These are phyloP conservation scores for Boletellus deceptivus DNA, from an alignment of 1,284 basidiomycete species.

Conservation along the genomic window DNA sequence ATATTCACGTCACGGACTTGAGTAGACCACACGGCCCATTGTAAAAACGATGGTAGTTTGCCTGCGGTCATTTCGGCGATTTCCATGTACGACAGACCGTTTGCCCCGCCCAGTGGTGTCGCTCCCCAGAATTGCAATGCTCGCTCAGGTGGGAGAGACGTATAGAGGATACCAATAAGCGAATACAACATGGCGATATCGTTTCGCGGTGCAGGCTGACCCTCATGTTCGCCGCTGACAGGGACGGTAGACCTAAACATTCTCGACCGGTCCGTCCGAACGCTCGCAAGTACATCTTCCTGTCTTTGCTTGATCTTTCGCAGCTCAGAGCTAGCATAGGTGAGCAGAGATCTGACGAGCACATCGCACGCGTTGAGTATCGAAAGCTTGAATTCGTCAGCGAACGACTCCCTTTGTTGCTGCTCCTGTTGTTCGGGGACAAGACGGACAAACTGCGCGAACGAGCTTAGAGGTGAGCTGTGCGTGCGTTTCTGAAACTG, in stretches of 20 bases:
- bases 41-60: slow-evolving; percentile 76
- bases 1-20: slow-evolving; percentile 72
- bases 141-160: slow-evolving; percentile 68
- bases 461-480: slow-evolving; percentile 43
- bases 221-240: slow-evolving; percentile 40
- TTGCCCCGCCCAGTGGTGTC: slow-evolving; percentile 41
- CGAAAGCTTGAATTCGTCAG: slow-evolving; percentile 63
- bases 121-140: slow-evolving; percentile 87
- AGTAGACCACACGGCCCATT: slow-evolving; percentile 85
- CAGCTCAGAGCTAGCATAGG: slow-evolving; percentile 82
- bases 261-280: slow-evolving; percentile 56
- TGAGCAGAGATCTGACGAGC: slow-evolving; percentile 72
- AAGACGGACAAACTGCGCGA: slow-evolving; percentile 40
- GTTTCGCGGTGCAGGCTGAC: slow-evolving; percentile 53
- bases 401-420: slow-evolving; percentile 56
- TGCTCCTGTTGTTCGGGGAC: slow-evolving; percentile 52
- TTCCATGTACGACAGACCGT: slow-evolving; percentile 51
- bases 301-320: slow-evolving; percentile 89
- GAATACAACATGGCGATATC: slow-evolving; percentile 85
- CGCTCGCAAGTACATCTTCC: slow-evolving; percentile 76
- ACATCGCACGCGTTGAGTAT: slow-evolving; percentile 70
- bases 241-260: slow-evolving; percentile 47
- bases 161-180: slow-evolving; percentile 81
- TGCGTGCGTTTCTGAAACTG: slow-evolving; percentile 50
- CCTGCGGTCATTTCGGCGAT: slow-evolving; percentile 56